These are phyloP conservation scores for Aureobasidium zeae DNA, from an alignment of 2,329 filamentous ascomycete species.

Conservation along the genomic window DNA sequence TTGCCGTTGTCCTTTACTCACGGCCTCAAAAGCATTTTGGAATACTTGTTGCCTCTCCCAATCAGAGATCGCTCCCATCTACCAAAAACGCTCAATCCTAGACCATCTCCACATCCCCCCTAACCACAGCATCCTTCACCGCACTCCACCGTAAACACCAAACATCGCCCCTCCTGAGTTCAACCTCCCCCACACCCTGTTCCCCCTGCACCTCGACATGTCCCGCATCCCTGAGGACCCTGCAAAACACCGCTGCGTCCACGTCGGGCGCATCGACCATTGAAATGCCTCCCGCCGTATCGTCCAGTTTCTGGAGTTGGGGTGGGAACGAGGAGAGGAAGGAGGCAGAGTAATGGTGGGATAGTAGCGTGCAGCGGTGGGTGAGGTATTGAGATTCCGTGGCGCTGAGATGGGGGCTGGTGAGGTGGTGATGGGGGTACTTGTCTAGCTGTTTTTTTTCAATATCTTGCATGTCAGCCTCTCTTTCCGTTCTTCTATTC, in stretches of 20 bases:
- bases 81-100: constrained; percentile 24
- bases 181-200: constrained; percentile 38
- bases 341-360: constrained; percentile 73
- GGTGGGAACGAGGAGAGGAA: constrained; percentile 78
- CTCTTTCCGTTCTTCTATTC: too few relatives aligned
- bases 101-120: constrained; percentile 62
- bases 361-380: constrained; percentile 73
- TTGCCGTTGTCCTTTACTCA: too few relatives aligned
- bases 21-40: too few relatives aligned
- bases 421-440: constrained; percentile 63
- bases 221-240: constrained; percentile 54
- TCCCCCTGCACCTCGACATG: constrained; percentile 52
- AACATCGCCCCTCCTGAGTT: constrained; percentile 43
- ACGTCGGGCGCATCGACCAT: constrained; percentile 88
- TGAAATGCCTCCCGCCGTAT: constrained; percentile 76
- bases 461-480: too few relatives aligned
- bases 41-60: too few relatives aligned
- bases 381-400: constrained; percentile 75
- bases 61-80: too few relatives aligned
- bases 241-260: constrained; percentile 74
- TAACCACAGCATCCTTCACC: constrained; percentile 55
- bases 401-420: constrained; percentile 48
- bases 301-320: constrained; percentile 74
- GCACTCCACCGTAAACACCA: constrained; percentile 51
- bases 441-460: constrained; percentile 67